Percentiles rank a stretch among this genome's conserved stretches.
phyloP scores from a whole-genome alignment of 2,329 filamentous ascomycete genomes.

The Dactylellina haptotyla region DNA sequence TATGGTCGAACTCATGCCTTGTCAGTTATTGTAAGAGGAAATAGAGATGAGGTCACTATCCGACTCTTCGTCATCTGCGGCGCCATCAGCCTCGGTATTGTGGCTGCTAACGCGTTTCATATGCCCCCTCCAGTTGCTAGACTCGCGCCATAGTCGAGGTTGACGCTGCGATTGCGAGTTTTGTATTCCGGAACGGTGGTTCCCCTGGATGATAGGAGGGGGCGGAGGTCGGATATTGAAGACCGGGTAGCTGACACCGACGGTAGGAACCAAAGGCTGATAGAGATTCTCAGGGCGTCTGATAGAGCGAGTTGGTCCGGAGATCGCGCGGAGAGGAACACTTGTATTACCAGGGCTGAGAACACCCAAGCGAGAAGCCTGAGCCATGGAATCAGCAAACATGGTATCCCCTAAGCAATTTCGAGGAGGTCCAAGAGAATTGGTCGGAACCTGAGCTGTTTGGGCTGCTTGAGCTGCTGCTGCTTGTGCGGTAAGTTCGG shows the following conservation, averaged over 20 bases:
- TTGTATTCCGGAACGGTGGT: slow-evolving; percentile 15
- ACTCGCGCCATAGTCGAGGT: slow-evolving; percentile 21
- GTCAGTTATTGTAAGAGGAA: slow-evolving; percentile 25
- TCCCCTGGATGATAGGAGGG: neutral
- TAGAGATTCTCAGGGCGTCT: neutral
- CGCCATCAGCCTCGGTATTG: slow-evolving; percentile 29
- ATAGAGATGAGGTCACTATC: slow-evolving; percentile 48
- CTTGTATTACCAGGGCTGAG: neutral
- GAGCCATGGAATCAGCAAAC: neutral
- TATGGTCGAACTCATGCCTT: no score
- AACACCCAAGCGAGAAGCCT: neutral
- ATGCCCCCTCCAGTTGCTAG: slow-evolving; percentile 11
- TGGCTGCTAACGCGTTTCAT: neutral
- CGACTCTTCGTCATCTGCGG: slow-evolving; percentile 43
- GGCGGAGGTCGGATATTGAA: neutral
- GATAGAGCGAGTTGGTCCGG: neutral
- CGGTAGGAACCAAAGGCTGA: neutral
- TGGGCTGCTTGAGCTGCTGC: no score
- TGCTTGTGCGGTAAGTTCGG: slow-evolving; percentile 13
- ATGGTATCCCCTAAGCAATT: slow-evolving; percentile 8
- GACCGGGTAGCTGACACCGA: slow-evolving; percentile 5
- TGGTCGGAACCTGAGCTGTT: slow-evolving; percentile 8
- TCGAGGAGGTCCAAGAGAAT: slow-evolving; percentile 5
- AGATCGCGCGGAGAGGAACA: neutral
- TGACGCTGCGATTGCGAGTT: neutral